These are phyloP conservation scores for Umbelopsis vinacea DNA, from an alignment of 192 early-diverging fungal genomes.

Conservation along the genomic window DNA sequence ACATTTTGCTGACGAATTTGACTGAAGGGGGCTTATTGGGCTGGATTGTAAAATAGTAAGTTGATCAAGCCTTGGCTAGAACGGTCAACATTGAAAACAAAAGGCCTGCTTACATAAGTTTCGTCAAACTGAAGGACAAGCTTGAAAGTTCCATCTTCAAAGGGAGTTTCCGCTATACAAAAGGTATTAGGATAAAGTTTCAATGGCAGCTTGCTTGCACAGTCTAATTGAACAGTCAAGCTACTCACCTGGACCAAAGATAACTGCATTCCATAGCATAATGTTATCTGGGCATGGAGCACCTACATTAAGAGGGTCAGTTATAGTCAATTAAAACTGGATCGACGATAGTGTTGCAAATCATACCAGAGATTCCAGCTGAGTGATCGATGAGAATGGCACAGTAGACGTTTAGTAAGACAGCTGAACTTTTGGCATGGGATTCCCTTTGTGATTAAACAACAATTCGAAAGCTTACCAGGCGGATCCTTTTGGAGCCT, in stretches of 20 bases:
- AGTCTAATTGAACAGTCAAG: slow-evolving; percentile 3
- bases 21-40: slow-evolving; percentile 98
- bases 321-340: not conserved
- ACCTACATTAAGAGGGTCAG: slow-evolving; percentile 59
- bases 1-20: slow-evolving; percentile 94
- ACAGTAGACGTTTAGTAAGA: not conserved
- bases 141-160: slow-evolving; percentile 98
- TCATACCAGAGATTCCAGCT: slow-evolving; percentile 44
- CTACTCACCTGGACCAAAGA: slow-evolving; percentile 83
- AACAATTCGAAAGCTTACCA: slow-evolving; percentile 42
- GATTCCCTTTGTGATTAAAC: not conserved
- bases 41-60: slow-evolving; percentile 24
- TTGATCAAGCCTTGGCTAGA: not conserved
- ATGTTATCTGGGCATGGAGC: slow-evolving; percentile 97
- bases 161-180: slow-evolving; percentile 84
- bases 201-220: no score
- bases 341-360: not conserved
- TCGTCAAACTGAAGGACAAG: slow-evolving; percentile 94
- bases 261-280: slow-evolving; percentile 99
- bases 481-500: slow-evolving; percentile 93
- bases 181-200: slow-evolving; percentile 3
- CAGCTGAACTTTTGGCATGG: no score
- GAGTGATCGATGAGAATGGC: not conserved
- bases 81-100: not conserved
- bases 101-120: slow-evolving; percentile 64